Conservation (phyloP, 306 rosid genomes). For the Prunus salicina region DNA sequence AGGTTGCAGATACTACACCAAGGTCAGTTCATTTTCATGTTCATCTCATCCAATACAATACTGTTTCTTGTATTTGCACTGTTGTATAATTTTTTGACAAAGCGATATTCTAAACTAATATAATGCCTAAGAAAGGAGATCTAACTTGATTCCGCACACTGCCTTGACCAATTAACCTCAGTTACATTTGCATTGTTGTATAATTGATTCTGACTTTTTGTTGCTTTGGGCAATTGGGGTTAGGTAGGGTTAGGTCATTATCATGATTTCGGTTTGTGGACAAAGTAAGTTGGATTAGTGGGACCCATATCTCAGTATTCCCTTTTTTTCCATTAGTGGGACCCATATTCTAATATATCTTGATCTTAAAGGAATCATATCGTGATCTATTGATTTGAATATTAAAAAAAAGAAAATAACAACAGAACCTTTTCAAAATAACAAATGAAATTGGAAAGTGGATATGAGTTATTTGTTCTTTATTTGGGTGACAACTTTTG, state of each 20-base stretch:
- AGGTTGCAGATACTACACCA: conserved; percentile 89
- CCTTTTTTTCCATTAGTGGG: background rate
- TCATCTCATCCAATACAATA: background rate
- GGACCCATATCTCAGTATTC: background rate
- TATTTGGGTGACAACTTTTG: background rate
- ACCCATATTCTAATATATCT: background rate
- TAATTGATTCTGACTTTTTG: conserved; percentile 10
- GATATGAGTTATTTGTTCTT: background rate
- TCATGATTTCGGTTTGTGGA: background rate
- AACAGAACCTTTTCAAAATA: background rate
- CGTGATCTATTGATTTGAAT: background rate
- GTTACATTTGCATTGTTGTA: background rate
- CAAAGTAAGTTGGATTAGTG: background rate
- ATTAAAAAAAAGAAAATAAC: background rate
- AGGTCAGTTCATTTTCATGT: conserved; percentile 42
- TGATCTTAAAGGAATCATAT: background rate
- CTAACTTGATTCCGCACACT: no score
- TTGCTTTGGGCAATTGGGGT: background rate
- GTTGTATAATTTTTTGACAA: no score
- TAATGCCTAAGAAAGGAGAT: no score
- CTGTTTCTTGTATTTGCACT: background rate
- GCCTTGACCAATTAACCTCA: no score
- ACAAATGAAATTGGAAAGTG: no score
- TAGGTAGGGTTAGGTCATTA: background rate
- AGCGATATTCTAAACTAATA: no score